phyloP scores from a whole-genome alignment of 768 basidiomycete genomes.

The Plicaturopsis crispa region DNA sequence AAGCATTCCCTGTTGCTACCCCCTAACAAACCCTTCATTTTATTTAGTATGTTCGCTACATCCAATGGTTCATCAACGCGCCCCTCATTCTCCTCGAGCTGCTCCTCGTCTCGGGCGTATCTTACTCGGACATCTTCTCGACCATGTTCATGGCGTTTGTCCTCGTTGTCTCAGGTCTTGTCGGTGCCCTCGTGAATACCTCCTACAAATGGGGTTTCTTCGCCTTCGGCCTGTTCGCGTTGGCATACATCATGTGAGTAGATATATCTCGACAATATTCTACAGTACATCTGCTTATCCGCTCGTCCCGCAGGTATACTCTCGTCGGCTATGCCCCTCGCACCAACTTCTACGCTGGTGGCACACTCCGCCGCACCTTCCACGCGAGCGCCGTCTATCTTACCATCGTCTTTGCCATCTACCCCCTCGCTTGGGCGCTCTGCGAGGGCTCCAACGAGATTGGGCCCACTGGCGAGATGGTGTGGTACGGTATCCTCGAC shows the following conservation, averaged over 20 bases:
- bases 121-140: constrained; percentile 39
- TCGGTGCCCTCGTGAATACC: constrained; percentile 42
- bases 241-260: constrained; percentile 43
- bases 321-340: constrained; percentile 20
- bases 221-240: constrained; percentile 34
- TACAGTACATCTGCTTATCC: too few relatives aligned
- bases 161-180: constrained; percentile 35
- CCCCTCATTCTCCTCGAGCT: constrained; percentile 41
- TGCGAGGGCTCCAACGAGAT: constrained; percentile 47
- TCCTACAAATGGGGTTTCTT: constrained; percentile 51
- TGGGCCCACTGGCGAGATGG: constrained; percentile 42
- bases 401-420: constrained; percentile 48
- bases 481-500: constrained; percentile 45
- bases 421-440: constrained; percentile 51
- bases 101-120: constrained; percentile 36
- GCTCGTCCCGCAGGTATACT: constrained; percentile 16
- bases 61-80: constrained; percentile 51
- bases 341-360: constrained; percentile 17
- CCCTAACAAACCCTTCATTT: too few relatives aligned
- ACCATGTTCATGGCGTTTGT: constrained; percentile 30
- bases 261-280: too few relatives aligned
- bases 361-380: constrained; percentile 18
- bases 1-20: too few relatives aligned
- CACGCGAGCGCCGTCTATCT: constrained; percentile 32
- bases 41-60: constrained; percentile 42